Percentiles rank a stretch among this genome's conserved stretches.
Evolutionary conservation across 768 basidiomycete species (phyloP).

Genomic region (Mycena kentingensis): DNA sequence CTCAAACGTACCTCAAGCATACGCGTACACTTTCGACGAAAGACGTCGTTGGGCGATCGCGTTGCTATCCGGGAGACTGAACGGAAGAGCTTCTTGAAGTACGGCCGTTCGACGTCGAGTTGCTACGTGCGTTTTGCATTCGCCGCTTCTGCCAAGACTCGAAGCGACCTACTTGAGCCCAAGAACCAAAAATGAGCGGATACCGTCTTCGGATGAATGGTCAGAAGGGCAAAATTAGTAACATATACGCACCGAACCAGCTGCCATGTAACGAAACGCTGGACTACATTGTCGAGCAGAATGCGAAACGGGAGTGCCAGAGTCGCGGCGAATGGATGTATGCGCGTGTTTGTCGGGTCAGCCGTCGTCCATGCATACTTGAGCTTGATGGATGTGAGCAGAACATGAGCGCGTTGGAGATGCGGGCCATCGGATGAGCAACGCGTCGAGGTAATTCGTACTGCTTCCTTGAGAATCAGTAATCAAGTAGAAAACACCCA

Average conservation of each 20-base stretch:
- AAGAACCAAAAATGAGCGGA: conserved; percentile 74
- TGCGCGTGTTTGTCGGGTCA: conserved; percentile 20
- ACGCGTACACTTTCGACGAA: conserved; percentile 45
- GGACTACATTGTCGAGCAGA: conserved; percentile 52
- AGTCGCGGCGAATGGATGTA: conserved; percentile 55
- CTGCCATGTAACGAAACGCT: conserved; percentile 58
- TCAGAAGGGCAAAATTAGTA: conserved; percentile 12
- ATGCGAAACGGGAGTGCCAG: conserved; percentile 57
- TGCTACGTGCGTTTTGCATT: conserved; percentile 42
- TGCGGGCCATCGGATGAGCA: conserved; percentile 12
- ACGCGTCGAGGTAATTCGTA: conserved; percentile 30
- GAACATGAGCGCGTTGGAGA: conserved; percentile 37
- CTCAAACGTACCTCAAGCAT: conserved; percentile 53
- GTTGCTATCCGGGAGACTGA: conserved; percentile 54
- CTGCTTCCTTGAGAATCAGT: conserved; percentile 17
- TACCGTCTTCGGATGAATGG: conserved; percentile 55
- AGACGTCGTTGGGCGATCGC: conserved; percentile 52
- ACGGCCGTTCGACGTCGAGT: conserved; percentile 53
- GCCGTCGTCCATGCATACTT: conserved; percentile 37
- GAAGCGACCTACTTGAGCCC: conserved; percentile 56
- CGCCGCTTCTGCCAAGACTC: conserved; percentile 5
- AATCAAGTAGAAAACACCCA: conserved; percentile 29
- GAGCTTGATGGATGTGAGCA: conserved; percentile 40
- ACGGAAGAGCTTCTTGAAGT: conserved; percentile 49
- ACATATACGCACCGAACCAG: conserved; percentile 49